phyloP scores from a whole-genome alignment of 441 rosid genomes.

The Syzygium malaccense region DNA sequence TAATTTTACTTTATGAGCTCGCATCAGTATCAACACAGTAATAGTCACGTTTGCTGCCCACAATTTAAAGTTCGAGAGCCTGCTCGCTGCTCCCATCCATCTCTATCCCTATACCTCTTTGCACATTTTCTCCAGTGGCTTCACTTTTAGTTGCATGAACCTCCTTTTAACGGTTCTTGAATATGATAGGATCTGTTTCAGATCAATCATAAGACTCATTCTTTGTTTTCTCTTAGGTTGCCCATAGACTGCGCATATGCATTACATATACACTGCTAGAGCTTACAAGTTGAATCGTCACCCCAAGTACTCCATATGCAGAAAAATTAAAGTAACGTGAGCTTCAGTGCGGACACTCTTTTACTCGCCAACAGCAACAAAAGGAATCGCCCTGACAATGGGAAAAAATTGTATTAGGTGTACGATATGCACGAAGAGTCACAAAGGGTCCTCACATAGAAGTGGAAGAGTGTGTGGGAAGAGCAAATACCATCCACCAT shows the following conservation, averaged over 20 bases:
- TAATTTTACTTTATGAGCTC: neutral
- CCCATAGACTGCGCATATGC: neutral
- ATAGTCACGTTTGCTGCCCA: neutral
- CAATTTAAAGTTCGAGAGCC: neutral
- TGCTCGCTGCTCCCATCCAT: neutral
- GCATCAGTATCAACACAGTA: neutral
- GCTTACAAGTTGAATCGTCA: neutral
- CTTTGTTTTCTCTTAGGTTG: neutral
- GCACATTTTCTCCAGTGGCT: neutral
- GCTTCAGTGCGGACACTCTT: neutral
- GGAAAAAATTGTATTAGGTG: neutral
- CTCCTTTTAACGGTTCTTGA: neutral
- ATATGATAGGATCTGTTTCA: neutral
- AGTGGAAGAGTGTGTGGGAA: neutral
- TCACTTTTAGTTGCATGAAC: neutral
- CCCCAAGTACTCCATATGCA: neutral
- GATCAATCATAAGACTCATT: neutral
- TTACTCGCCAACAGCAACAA: slow-evolving; percentile 52
- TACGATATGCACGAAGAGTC: neutral
- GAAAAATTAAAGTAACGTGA: neutral
- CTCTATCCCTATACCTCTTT: neutral
- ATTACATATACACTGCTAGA: neutral
- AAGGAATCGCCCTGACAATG: slow-evolving; percentile 59
- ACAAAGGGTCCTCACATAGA: neutral
- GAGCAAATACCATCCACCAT: slow-evolving; percentile 69